Conservation (phyloP, 257 asterid species). For the Solanum boliviense region DNA sequence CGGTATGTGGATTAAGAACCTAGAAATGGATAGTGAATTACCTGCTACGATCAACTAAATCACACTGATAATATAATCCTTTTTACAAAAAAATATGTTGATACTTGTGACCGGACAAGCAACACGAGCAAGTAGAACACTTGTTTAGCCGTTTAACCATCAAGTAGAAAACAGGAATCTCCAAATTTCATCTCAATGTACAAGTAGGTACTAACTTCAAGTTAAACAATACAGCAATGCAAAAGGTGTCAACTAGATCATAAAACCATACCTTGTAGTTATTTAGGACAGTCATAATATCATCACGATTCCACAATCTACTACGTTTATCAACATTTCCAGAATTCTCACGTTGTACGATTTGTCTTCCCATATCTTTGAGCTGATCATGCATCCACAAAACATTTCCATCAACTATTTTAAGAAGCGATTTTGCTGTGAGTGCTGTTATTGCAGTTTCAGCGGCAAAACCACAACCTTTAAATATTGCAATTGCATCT, state of each 20-base stretch:
- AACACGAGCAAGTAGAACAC: not conserved
- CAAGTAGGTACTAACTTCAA: not conserved
- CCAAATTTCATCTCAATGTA: not conserved
- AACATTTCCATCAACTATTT: slow-evolving; percentile 8
- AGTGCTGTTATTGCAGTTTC: slow-evolving; percentile 14
- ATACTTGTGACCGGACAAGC: not conserved
- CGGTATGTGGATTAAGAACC: not conserved
- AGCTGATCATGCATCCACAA: slow-evolving; percentile 34
- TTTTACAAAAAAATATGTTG: not conserved
- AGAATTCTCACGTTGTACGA: slow-evolving; percentile 7
- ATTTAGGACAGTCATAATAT: slow-evolving; percentile 8
- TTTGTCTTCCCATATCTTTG: slow-evolving; percentile 26
- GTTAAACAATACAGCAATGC: not conserved
- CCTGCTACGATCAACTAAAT: not conserved
- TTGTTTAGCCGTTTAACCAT: not conserved
- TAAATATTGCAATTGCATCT: slow-evolving; percentile 15
- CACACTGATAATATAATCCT: not conserved
- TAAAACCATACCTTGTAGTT: slow-evolving; percentile 7
- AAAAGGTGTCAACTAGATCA: not conserved
- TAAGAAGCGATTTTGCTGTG: slow-evolving; percentile 12
- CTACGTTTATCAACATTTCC: slow-evolving; percentile 18
- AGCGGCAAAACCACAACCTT: slow-evolving; percentile 20
- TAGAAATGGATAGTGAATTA: not conserved
- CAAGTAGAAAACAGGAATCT: not conserved
- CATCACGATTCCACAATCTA: slow-evolving; percentile 17